These are phyloP conservation scores for Rhodotorula sp. DNA, from an alignment of 1,284 basidiomycete species.

Conservation along the genomic window DNA sequence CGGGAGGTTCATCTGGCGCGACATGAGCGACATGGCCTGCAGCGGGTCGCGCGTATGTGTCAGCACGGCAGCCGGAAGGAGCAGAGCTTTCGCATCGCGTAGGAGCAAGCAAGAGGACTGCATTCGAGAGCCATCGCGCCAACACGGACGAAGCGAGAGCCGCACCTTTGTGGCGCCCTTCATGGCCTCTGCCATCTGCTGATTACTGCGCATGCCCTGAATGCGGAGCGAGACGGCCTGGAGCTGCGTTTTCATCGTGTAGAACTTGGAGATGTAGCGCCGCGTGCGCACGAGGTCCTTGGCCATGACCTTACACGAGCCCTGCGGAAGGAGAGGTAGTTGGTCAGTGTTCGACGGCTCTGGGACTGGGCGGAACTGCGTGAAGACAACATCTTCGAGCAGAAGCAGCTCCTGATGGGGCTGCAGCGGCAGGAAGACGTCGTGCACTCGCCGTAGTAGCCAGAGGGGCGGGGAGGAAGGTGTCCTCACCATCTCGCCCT, in stretches of 20 bases:
- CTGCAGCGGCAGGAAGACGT: not conserved
- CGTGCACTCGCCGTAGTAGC: not conserved
- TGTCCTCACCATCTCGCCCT: constrained; percentile 83
- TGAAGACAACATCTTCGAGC: no score
- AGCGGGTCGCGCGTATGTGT: not conserved
- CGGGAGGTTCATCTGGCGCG: constrained; percentile 89
- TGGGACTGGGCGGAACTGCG: not conserved
- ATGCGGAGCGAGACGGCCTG: constrained; percentile 95
- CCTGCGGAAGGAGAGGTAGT: constrained; percentile 57
- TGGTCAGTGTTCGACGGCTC: not conserved
- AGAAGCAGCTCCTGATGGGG: no score
- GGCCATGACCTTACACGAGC: constrained; percentile 98
- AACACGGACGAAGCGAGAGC: not conserved
- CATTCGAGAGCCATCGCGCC: no score
- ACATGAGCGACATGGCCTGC: constrained; percentile 98
- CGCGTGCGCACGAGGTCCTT: constrained; percentile 96
- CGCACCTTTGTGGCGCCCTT: constrained; percentile 87
- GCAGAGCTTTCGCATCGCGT: no score
- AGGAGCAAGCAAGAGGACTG: no score
- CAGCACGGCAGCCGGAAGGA: no score
- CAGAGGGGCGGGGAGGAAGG: no score
- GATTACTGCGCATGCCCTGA: constrained; percentile 93
- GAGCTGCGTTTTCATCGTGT: constrained; percentile 97
- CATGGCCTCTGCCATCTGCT: constrained; percentile 99
- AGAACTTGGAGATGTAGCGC: constrained; percentile 95